Conservation (phyloP, 1,284 basidiomycete species). For the Bondarzewia mesenterica region DNA sequence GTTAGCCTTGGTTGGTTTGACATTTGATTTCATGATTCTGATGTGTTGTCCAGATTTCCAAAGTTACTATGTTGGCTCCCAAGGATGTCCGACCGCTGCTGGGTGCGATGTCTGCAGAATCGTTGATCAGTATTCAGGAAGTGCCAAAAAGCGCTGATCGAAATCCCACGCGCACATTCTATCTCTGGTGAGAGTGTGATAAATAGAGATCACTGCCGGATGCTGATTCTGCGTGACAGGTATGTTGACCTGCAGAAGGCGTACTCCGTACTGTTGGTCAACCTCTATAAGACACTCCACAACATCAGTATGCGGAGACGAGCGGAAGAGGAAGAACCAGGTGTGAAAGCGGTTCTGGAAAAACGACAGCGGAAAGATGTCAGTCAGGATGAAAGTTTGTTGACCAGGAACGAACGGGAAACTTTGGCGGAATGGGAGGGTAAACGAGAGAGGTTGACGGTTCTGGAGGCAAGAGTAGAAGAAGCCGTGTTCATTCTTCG, state of each 20-base stretch:
- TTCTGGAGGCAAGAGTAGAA: constrained; percentile 77
- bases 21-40: neutral
- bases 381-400: constrained; percentile 56
- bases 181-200: constrained; percentile 69
- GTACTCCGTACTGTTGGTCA: constrained; percentile 66
- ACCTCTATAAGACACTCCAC: constrained; percentile 81
- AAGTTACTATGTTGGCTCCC: constrained; percentile 85
- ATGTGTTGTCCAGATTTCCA: constrained; percentile 64
- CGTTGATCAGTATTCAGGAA: constrained; percentile 83
- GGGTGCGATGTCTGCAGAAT: constrained; percentile 71
- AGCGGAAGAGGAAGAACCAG: constrained; percentile 60
- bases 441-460: constrained; percentile 62
- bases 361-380: constrained; percentile 80
- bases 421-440: constrained; percentile 58
- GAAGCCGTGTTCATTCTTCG: constrained; percentile 79
- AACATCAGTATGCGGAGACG: constrained; percentile 71
- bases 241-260: constrained; percentile 81
- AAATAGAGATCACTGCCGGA: neutral
- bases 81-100: constrained; percentile 83
- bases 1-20: constrained; percentile 30
- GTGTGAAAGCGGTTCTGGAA: constrained; percentile 62
- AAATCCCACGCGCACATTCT: constrained; percentile 79
- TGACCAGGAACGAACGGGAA: constrained; percentile 68
- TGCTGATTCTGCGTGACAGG: constrained; percentile 37
- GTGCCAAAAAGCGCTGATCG: constrained; percentile 84